Evolutionary conservation across 2,329 filamentous ascomycete genomes (phyloP), one percentile per base, ranked within the genome.

Genomic region (Penicillium brasilianum): DNA sequence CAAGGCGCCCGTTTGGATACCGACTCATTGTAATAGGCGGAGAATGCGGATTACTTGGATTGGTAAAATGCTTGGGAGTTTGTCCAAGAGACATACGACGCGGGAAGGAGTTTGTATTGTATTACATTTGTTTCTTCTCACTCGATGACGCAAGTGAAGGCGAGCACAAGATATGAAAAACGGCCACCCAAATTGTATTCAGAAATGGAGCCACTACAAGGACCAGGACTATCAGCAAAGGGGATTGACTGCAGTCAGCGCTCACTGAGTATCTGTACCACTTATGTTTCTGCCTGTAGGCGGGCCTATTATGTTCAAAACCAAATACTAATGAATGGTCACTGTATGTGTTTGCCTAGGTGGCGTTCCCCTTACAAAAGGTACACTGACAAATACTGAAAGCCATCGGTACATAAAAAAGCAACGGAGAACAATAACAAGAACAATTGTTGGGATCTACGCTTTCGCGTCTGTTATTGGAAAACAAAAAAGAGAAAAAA

Each of bases 1-100:
- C 55, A 9, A 67, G 61, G 1, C 49, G 49, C 10, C 6, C 2
- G 3, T 20, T 36, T 34, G 18, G 32, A 52, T 36, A 36, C 10
- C 34, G 32, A 52, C 49, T 52, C 18, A 52, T 52, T 52, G 2
- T 39, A 13, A 52, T 16, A 46, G 43, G 11, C 20, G 3, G 43
- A 16, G 7, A 18, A 18, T 18, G 37, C 3, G 5, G n/a, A 6
- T 7, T 16, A 14, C 6, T 28, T 46, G 20, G 43, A 46, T 46
- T 14, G 11, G 11, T 6, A 8, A 46, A 16, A 16, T 2, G 13
- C 43, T 7, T 14, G 11, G 43, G 20, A 25, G 25, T 14, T 46
- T 8, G n/a, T 10, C 2, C 39, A 4, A 25, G 3, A 46, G 20
- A 1, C 20, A 2, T 25, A 46, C 11, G 1, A 16, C 20, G 10